Percentiles rank a stretch among this genome's conserved stretches.
These are phyloP conservation scores for Umbelopsis sp. DNA, from an alignment of 371 early-diverging fungal species.

Conservation along the genomic window DNA sequence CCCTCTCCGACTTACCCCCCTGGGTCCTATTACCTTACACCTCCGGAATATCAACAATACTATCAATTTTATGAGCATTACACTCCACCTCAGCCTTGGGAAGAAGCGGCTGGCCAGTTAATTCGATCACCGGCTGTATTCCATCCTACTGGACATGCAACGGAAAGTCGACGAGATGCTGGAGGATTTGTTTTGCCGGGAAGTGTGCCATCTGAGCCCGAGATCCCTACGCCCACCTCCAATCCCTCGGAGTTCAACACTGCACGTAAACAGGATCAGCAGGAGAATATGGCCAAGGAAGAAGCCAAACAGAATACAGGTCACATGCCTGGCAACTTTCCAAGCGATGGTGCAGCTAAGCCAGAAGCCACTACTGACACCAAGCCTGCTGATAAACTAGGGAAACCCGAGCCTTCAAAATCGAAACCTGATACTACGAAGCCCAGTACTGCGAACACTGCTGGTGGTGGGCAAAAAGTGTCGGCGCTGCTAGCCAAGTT, in stretches of 20 bases:
- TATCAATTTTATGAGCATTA: slow-evolving; percentile 49
- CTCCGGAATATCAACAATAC: slow-evolving; percentile 37
- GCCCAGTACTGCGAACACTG: background rate
- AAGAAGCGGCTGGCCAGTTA: slow-evolving; percentile 32
- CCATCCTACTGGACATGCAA: slow-evolving; percentile 17
- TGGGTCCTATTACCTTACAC: slow-evolving; percentile 4
- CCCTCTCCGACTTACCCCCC: slow-evolving; percentile 5
- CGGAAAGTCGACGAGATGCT: slow-evolving; percentile 9
- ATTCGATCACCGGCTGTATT: slow-evolving; percentile 28
- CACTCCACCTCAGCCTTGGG: slow-evolving; percentile 42
- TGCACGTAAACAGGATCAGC: background rate
- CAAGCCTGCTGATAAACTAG: background rate
- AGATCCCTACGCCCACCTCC: background rate
- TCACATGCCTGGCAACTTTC: slow-evolving; percentile 12
- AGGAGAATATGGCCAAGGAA: background rate
- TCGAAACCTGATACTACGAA: background rate
- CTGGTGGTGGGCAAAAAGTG: background rate
- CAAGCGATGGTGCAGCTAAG: background rate
- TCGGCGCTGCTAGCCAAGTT: slow-evolving; percentile 6
- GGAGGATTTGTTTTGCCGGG: slow-evolving; percentile 13
- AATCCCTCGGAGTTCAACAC: background rate
- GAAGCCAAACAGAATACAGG: background rate
- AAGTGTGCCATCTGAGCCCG: background rate
- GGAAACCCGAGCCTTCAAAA: background rate
- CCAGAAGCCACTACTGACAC: background rate